Conservation (phyloP, 2,329 filamentous ascomycete genomes). For the Ilyonectria mors-panacis region DNA sequence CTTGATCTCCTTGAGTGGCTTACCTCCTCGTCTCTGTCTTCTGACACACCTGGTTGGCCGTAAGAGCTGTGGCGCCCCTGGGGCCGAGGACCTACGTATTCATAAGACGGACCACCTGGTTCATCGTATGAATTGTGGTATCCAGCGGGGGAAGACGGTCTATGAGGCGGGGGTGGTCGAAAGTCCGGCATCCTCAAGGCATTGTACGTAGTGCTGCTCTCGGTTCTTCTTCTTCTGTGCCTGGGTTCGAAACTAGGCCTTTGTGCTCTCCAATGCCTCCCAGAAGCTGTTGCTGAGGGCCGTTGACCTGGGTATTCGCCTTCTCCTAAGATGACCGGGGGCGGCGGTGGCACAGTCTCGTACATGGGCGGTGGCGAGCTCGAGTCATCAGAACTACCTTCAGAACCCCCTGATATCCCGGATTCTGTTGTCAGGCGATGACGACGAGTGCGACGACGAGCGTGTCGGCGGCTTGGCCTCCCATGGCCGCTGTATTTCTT, state of each 20-base stretch:
- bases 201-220: not conserved
- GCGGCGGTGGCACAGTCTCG: not conserved
- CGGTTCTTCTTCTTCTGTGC: not conserved
- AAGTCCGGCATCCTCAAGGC: slow-evolving; percentile 22
- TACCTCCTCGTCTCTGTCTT: not conserved
- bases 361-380: not conserved
- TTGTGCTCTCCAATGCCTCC: not conserved
- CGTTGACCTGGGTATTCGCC: not conserved
- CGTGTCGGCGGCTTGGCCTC: not conserved
- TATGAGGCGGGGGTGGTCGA: not conserved
- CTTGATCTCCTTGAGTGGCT: not conserved
- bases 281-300: not conserved
- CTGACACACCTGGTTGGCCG: not conserved
- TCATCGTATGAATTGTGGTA: not conserved
- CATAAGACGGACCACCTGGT: not conserved
- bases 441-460: not conserved
- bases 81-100: not conserved
- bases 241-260: not conserved
- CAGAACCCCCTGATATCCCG: not conserved
- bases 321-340: not conserved
- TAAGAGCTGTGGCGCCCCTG: not conserved
- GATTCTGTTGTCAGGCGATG: not conserved
- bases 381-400: slow-evolving; percentile 5
- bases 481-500: not conserved
- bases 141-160: not conserved